Base-by-base conservation (phyloP, 208 protist species). In the Sergeia podlipaevii region DNA sequence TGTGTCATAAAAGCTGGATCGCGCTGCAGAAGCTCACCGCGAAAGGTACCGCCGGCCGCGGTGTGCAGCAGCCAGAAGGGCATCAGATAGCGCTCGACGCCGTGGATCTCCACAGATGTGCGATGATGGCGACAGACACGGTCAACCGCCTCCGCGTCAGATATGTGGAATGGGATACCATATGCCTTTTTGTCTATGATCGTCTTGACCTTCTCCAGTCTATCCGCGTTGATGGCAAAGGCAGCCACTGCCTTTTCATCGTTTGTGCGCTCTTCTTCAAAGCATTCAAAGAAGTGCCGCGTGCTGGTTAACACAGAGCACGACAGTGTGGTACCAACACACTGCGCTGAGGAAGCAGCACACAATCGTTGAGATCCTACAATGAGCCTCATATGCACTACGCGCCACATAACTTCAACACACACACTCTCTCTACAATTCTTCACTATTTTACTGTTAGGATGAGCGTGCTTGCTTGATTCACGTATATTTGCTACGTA, bases 21-120 rank as follows among this genome's bases (percentile, higher is more conserved):
- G n/a, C 65, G 70, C 65, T 92, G 84, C 21, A 92, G 70, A 11
- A 95, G 29, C 23, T 95, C 81, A 0, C 74, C 88, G 34, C 66
- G 64, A 59, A 95, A 95, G 45, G 50, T 79, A 21, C 88, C 88
- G 15, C 69, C 58, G 3, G 79, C 81, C 23, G 82, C 66, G 24
- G 88, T 95, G 28, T 67, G 51, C 2, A 65, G 60, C 30, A 95
- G 67, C 85, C 88, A 95, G 64, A 95, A 92, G 15, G 88, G 88
- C 71, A 95, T 76, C 63, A 95, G 57, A 45, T 82, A 85, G 24
- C 80, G 71, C 52, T 95, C 74, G 23, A 82, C 65, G 1, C 53
- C 63, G 63, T 85, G 73, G 24, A 90, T 64, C 64, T 79, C 68
- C 1, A 95, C 83, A 5, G 73, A 52, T 7, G 76, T 70, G 26